Percentiles rank a stretch among this genome's conserved stretches.
Conservation (phyloP, 2,329 filamentous ascomycete species). For the Fusarium coffeatum region DNA sequence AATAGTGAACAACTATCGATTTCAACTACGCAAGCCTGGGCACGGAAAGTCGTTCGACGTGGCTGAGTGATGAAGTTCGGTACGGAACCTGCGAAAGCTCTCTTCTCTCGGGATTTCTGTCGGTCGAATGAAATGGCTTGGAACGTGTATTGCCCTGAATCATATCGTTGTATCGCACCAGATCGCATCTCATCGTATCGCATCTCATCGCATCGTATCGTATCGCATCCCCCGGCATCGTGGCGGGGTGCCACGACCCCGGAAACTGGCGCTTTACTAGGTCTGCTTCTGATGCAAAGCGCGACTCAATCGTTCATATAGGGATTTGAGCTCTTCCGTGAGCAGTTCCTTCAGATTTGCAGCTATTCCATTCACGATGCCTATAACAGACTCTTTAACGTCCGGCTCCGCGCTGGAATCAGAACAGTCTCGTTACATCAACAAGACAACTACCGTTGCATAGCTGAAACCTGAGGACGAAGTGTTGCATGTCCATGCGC, state of each 20-base stretch:
- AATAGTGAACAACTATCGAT: conserved; percentile 26
- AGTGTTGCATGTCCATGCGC: conserved; percentile 10
- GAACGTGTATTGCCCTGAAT: not conserved
- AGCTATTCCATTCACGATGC: not conserved
- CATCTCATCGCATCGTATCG: conserved; percentile 43
- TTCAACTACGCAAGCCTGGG: conserved; percentile 11
- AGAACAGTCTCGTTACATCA: not conserved
- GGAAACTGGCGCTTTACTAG: conserved; percentile 32
- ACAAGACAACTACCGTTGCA: not conserved
- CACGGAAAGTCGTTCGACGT: not conserved
- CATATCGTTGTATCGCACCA: not conserved
- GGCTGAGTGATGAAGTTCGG: not conserved
- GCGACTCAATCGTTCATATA: not conserved
- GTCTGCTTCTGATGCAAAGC: conserved; percentile 30
- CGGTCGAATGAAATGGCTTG: not conserved
- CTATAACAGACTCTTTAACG: not conserved
- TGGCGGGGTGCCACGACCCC: conserved; percentile 27
- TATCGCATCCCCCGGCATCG: conserved; percentile 42
- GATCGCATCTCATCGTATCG: conserved; percentile 24
- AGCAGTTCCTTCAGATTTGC: not conserved
- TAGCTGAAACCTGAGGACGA: not conserved
- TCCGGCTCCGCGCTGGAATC: not conserved
- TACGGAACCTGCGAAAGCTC: not conserved
- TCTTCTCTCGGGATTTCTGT: not conserved
- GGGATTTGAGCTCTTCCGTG: not conserved